Evolutionary conservation across 2,329 filamentous ascomycete species (phyloP), one percentile per base, ranked within the genome.

Genomic region (Monosporascus sp.): DNA sequence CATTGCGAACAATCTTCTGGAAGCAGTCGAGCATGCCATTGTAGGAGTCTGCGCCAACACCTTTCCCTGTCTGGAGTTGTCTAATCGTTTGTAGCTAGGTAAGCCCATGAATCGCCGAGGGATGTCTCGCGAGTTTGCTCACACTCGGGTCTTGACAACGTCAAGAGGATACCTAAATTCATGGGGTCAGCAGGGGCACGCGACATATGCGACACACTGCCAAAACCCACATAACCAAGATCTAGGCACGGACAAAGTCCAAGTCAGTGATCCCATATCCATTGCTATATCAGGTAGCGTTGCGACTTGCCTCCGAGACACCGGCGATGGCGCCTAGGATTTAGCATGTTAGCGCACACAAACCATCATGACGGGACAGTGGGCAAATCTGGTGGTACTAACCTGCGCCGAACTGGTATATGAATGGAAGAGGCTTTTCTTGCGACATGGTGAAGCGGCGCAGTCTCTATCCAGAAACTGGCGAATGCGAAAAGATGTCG

Each of bases 21-120:
- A 99, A 96, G 80, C 93, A 97, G 75, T 99, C 94, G 55, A 97
- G 69, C 91, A 97, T 99, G 80, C 94, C 90, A 77, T 84, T 96
- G 82, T 99, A 97, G 63, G 82, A 78, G 65, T 97, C 94, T 60
- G 86, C 86, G 55, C 90, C 90, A 22, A 79, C 76, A 44, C 79
- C 83, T 61, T 78, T 81, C 65, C 87, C 87, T 51, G 88, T 88
- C 76, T 97, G 92, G 53, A 97, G 80, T 75, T 97, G 92, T 71
- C 89, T 96, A 65, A 25, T 46, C 8, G 43, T 18, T 57, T 56
- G 39, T 37, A 46, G 46, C 53, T 50, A 52, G 37, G 35, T 44
- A 47, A 48, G 52, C 17, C 46, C 24, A 17, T 45, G 50, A 15
- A 15, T 41, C 24, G 31, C 8, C 20, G 48, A 15, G 25, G 31